Conservation (phyloP, 371 early-diverging fungal species). For the Globomyces sp. region DNA sequence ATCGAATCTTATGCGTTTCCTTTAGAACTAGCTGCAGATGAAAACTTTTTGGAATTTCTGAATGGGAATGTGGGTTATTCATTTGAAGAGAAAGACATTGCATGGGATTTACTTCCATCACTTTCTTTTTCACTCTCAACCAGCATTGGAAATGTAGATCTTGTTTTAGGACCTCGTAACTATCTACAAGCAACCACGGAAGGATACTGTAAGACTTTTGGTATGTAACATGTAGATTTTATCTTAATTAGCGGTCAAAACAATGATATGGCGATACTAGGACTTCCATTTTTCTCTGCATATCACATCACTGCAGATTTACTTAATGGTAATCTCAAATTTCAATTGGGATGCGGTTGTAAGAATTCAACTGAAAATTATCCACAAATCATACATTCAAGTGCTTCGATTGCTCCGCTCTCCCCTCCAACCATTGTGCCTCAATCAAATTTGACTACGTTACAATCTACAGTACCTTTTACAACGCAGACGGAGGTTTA, state of each 20-base stretch:
- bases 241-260: neutral
- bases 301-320: slow-evolving; percentile 6
- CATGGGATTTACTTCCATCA: slow-evolving; percentile 3
- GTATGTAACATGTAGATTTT: neutral
- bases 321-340: neutral
- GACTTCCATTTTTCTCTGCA: slow-evolving; percentile 15
- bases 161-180: slow-evolving; percentile 6
- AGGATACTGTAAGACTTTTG: slow-evolving; percentile 3
- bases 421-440: too few species aligned
- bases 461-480: too few species aligned
- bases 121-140: neutral
- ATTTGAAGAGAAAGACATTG: neutral
- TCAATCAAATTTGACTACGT: too few species aligned
- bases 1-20: neutral
- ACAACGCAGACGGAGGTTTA: too few species aligned
- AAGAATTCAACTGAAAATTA: slow-evolving; percentile 9
- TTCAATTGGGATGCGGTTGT: slow-evolving; percentile 11
- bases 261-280: neutral
- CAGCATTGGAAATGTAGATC: neutral
- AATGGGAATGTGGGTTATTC: slow-evolving; percentile 5
- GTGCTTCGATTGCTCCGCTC: too few species aligned
- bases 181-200: slow-evolving; percentile 11
- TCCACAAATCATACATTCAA: slow-evolving; percentile 4
- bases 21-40: neutral
- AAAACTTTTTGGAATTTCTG: slow-evolving; percentile 3